A percentile compares a stretch with the other conserved stretches of the same genome.
Evolutionary conservation across 352 stramenopile species (phyloP).

Genomic region (Pythium sp.): DNA sequence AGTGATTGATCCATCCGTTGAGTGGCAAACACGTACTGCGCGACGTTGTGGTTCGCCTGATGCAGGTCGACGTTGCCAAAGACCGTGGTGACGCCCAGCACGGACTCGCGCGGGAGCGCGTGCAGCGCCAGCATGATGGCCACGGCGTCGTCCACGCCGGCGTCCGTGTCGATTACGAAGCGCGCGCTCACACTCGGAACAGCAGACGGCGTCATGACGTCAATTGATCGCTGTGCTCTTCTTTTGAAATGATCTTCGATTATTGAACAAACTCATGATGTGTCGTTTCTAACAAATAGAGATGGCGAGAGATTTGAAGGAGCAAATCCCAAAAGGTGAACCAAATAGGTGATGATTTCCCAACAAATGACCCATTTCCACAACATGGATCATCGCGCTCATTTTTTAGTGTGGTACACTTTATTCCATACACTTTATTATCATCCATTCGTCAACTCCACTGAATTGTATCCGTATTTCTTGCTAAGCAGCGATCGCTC

Average conservation of each 20-base stretch:
- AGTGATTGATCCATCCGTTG: background rate
- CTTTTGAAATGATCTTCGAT: background rate
- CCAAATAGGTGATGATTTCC: too few species aligned
- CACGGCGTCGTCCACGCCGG: slow-evolving; percentile 74
- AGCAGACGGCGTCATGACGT: background rate
- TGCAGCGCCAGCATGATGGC: slow-evolving; percentile 75
- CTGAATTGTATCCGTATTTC: too few species aligned
- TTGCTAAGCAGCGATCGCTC: too few species aligned
- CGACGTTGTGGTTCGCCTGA: slow-evolving; percentile 81
- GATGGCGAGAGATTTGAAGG: background rate
- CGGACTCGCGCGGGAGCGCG: slow-evolving; percentile 43
- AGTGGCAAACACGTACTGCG: slow-evolving; percentile 39
- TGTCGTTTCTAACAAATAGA: slow-evolving; percentile 1
- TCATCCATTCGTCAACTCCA: too few species aligned
- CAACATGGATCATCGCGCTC: too few species aligned
- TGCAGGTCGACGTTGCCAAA: slow-evolving; percentile 82
- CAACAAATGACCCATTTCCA: too few species aligned
- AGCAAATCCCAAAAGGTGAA: too few species aligned
- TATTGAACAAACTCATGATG: background rate
- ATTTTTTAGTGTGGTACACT: too few species aligned
- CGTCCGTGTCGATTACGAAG: slow-evolving; percentile 77
- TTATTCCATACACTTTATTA: too few species aligned
- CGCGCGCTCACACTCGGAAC: slow-evolving; percentile 22
- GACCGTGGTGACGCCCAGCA: slow-evolving; percentile 75
- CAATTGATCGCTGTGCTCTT: background rate